Evolutionary conservation across 441 rosid species (phyloP), one percentile per base, ranked within the genome.

Genomic region (Pelargonium citronellum): DNA sequence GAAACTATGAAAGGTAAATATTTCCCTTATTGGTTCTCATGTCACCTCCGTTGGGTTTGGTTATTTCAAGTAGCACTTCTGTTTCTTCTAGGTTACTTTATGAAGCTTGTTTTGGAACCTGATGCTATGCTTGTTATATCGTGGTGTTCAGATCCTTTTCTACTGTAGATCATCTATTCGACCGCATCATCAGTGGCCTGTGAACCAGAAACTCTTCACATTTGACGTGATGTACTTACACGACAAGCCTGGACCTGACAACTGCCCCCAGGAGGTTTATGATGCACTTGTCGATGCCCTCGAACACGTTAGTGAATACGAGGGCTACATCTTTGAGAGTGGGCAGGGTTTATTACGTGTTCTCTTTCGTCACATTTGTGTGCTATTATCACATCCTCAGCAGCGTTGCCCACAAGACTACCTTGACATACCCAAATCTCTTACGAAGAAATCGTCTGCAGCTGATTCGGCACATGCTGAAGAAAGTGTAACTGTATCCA

Each of bases 141-240:
- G 74, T 46, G 39, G 69, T 24, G 7, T 76, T 67, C 76, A 94
- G 97, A 80, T 94, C 82, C 95, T 91, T 60, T 44, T 94, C 51
- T 94, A 94, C 85, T 91, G 95, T 82, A 85, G 97, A 80, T 94
- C 97, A 73, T 90, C 95, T 4, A 64, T 79, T 53, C 80, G 69
- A 68, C 97, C 98, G 64, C 87, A 81, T 9, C 86, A 88, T 69
- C 90, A 87, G 13, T 91, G 95, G 96, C 87, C 90, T 2, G 47
- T 79, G 24, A 89, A 81, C 85, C 95, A 87, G 83, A 91, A 90
- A 76, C 82, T 80, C 71, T 91, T 94, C 89, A 90, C 96, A 11
- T 65, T 94, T 44, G 98, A 94, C 80, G 97, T 94, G 74, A 82
- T 94, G 84, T 91, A 94, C 81, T 88, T 94, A 69, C 97, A 94